These are phyloP conservation scores for Candida ovalis DNA, from an alignment of 805 yeast genomes.

Conservation along the genomic window DNA sequence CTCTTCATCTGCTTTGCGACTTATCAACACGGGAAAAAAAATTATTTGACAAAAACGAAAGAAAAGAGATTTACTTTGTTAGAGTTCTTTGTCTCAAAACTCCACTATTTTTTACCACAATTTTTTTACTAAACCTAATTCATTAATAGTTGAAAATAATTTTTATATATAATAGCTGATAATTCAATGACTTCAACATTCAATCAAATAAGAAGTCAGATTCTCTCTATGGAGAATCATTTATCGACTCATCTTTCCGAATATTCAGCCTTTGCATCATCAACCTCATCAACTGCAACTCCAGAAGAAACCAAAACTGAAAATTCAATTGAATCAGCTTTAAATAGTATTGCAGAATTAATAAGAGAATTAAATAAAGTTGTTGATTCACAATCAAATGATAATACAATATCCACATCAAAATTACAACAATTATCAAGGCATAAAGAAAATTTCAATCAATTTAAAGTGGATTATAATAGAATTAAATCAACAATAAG, in stretches of 20 bases:
- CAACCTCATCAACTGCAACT: constrained; percentile 44
- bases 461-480: constrained; percentile 60
- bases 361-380: constrained; percentile 49
- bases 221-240: constrained; percentile 67
- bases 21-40: no score
- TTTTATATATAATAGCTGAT: not conserved
- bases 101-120: no score
- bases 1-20: no score
- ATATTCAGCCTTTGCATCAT: constrained; percentile 51
- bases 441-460: constrained; percentile 71
- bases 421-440: constrained; percentile 79
- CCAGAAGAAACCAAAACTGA: constrained; percentile 47
- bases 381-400: constrained; percentile 38
- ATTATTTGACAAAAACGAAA: no score
- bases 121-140: no score
- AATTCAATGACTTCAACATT: constrained; percentile 42
- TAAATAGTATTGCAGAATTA: constrained; percentile 50
- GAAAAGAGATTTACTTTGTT: no score
- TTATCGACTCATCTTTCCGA: constrained; percentile 50
- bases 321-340: constrained; percentile 44
- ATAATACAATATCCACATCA: constrained; percentile 57
- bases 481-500: constrained; percentile 41
- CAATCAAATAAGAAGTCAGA: constrained; percentile 64
- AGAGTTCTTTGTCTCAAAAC: no score
- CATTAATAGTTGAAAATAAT: no score